Base-by-base conservation (phyloP, 2,329 filamentous ascomycete species). In the Acrodontium crateriforme region DNA sequence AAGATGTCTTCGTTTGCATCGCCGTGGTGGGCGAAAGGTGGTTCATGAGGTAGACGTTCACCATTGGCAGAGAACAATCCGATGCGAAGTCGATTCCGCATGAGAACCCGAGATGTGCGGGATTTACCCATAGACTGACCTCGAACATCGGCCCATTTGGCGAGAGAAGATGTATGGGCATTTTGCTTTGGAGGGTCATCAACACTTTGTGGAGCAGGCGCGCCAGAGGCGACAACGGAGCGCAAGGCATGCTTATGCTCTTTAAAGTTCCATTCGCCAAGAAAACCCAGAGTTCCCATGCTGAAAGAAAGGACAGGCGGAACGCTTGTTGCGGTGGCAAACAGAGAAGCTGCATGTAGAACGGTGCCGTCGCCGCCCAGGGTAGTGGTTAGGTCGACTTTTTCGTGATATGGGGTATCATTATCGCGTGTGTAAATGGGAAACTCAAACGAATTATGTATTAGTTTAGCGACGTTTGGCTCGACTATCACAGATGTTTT, bases 281-380 rank as follows among this genome's bases (percentile, higher is more conserved):
- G 60, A 42, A 98, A 98, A 0, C 89, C 89, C 1, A 98, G 62
- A 0, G 87, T 91, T 5, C 89, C 89, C 82, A 98, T 94, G 50
- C 84, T 92, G 50, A 98, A 98, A 2, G 82, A 84, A 6, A 98
- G 63, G 18, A 98, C 79, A 0, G 89, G 89, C 0, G 89, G 89
- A 0, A 98, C 87, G 23, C 74, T 73, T 2, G 69, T 65, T 24
- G 80, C 74, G 19, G 81, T 77, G 34, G 83, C 83, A 58, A 91
- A 95, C 4, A 94, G 67, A 29, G 79, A 85, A 2, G 82, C 78
- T 0, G 84, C 84, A 34, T 81, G 79, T 25, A 93, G 57, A 29
- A 93, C 87, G 2, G 84, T 93, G 35, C 84, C 84, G 53, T 98
- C 89, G 22, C 89, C 89, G 29, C 89, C 89, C 27, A 98, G 72